Evolutionary conservation across 176 grass and related monocot genomes (phyloP).

Genomic region (Eragrostis curvula): DNA sequence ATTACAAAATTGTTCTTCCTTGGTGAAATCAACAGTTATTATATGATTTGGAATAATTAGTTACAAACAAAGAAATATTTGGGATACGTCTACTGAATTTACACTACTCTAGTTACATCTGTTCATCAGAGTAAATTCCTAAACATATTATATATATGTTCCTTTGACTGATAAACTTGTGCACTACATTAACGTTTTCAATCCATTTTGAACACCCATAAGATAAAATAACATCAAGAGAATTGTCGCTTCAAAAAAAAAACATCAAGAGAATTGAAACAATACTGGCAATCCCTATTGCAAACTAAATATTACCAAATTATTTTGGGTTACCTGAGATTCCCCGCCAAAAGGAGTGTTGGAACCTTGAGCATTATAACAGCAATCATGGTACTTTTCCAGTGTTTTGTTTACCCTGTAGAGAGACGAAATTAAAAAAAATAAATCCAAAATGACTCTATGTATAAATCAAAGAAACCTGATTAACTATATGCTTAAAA

Average conservation of each 20-base stretch:
- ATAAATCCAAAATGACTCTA: background rate
- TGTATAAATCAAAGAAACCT: background rate
- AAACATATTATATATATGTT: background rate
- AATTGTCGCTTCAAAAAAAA: too few species aligned
- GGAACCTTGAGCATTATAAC: constrained; percentile 54
- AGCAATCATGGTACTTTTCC: constrained; percentile 58
- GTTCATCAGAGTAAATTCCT: background rate
- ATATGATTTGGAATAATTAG: background rate
- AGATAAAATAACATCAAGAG: too few species aligned
- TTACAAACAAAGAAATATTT: background rate
- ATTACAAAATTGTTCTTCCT: background rate
- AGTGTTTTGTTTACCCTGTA: constrained; percentile 54
- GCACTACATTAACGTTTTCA: background rate
- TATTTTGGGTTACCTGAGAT: constrained; percentile 50
- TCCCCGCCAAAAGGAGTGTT: constrained; percentile 45
- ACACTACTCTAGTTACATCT: too few species aligned
- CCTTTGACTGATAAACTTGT: background rate
- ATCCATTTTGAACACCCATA: too few species aligned
- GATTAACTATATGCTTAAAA: background rate
- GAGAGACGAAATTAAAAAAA: background rate
- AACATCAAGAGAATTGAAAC: too few species aligned
- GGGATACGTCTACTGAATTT: background rate
- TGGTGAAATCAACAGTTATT: background rate
- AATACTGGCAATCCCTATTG: background rate
- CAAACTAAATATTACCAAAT: background rate